Percentiles rank a stretch among this genome's conserved stretches.
Conservation (phyloP, 208 protist species). For the Leishmania turanica region DNA sequence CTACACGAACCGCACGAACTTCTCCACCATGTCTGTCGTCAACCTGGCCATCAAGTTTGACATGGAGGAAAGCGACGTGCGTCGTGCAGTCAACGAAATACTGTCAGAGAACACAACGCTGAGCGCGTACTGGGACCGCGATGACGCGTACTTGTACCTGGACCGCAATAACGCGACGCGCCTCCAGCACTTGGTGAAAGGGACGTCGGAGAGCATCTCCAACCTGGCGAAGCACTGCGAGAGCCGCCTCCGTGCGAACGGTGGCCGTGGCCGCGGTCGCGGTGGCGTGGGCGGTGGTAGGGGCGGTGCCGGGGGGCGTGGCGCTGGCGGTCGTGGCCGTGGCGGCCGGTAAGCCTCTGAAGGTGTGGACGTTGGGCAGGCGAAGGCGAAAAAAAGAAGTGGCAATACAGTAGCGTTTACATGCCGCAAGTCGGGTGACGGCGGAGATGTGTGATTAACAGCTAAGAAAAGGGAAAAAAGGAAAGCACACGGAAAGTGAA, state of each 20-base stretch:
- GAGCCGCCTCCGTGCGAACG: conserved; percentile 49
- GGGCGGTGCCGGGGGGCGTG: conserved; percentile 35
- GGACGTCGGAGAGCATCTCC: conserved; percentile 61
- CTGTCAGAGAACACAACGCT: conserved; percentile 73
- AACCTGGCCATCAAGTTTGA: conserved; percentile 82
- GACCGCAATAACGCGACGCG: conserved; percentile 83
- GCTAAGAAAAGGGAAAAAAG: conserved; percentile 1
- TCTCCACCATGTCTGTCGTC: conserved; percentile 76
- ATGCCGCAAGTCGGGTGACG: too few relatives aligned
- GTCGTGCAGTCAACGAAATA: conserved; percentile 67
- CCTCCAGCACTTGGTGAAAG: conserved; percentile 82
- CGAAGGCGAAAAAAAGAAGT: not conserved
- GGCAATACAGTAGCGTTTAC: not conserved
- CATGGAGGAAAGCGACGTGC: conserved; percentile 62
- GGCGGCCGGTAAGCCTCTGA: conserved; percentile 15
- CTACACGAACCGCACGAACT: conserved; percentile 75
- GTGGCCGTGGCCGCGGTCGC: conserved; percentile 50
- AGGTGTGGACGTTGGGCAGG: not conserved
- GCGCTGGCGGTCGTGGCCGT: conserved; percentile 14
- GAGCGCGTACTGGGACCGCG: conserved; percentile 85
- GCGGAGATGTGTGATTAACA: not conserved
- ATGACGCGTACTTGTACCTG: conserved; percentile 81
- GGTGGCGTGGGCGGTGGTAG: conserved; percentile 43
- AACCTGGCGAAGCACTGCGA: conserved; percentile 72
- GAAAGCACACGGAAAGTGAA: not conserved